Conservation (phyloP, 2,329 filamentous ascomycete species). For the Alternaria angustiovoidea region DNA sequence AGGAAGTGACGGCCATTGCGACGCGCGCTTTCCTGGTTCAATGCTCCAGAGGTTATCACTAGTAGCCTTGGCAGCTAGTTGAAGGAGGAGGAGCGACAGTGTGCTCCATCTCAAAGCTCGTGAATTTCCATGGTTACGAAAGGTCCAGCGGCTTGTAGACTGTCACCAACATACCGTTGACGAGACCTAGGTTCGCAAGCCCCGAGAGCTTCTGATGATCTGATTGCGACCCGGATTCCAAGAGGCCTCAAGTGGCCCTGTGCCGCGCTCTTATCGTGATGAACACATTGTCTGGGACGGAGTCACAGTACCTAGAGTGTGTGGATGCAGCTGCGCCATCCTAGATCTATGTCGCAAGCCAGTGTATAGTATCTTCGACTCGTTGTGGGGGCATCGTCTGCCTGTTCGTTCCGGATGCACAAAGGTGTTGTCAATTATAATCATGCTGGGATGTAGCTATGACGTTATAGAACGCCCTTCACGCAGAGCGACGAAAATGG, state of each 20-base stretch:
- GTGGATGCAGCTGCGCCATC: not conserved
- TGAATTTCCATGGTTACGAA: not conserved
- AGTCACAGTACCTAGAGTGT: not conserved
- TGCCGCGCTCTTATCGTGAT: not conserved
- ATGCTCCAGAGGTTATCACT: not conserved
- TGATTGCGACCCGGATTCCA: not conserved
- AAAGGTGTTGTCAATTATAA: not conserved
- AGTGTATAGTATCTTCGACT: not conserved
- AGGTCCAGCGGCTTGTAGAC: not conserved
- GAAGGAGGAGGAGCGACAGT: slow-evolving; percentile 2
- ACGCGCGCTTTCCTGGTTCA: slow-evolving; percentile 10
- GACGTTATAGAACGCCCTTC: not conserved
- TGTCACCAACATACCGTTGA: not conserved
- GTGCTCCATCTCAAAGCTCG: not conserved
- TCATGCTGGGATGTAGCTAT: not conserved
- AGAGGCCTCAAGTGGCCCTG: not conserved
- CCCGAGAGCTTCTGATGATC: not conserved
- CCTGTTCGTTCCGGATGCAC: not conserved
- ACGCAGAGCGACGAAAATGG: not conserved
- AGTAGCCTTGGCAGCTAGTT: slow-evolving; percentile 16
- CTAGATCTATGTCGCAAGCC: not conserved
- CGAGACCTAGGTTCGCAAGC: not conserved
- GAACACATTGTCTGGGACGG: not conserved
- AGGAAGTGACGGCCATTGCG: slow-evolving; percentile 8
- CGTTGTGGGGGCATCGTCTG: not conserved